Evolutionary conservation across 768 basidiomycete genomes (phyloP).

Genomic region (Hysterangium stoloniferum): DNA sequence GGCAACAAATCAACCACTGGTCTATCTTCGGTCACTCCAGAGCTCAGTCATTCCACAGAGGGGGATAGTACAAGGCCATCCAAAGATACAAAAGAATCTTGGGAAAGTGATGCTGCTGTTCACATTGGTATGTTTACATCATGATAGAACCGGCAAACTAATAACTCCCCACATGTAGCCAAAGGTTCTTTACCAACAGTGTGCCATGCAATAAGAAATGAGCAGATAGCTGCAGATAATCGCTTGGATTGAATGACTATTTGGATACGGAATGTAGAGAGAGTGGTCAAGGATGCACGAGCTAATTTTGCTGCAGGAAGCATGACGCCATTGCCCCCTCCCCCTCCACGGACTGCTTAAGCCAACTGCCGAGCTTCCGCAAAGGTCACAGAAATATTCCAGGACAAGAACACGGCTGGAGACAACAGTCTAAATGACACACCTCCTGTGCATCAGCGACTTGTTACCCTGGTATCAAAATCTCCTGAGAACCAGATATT

Average conservation of each 20-base stretch:
- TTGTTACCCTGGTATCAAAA: no score
- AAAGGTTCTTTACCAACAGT: constrained; percentile 48
- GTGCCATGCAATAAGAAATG: constrained; percentile 44
- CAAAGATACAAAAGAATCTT: constrained; percentile 30
- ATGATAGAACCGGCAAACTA: background rate
- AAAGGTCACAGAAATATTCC: no score
- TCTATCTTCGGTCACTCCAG: constrained; percentile 8
- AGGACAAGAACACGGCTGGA: no score
- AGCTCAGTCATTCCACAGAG: background rate
- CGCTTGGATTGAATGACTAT: constrained; percentile 61
- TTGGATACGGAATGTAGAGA: constrained; percentile 80
- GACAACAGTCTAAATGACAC: no score
- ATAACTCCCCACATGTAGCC: constrained; percentile 20
- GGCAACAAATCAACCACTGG: constrained; percentile 19
- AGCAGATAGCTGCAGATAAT: constrained; percentile 46
- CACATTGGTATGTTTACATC: constrained; percentile 33
- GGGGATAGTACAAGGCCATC: constrained; percentile 1
- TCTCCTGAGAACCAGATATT: no score
- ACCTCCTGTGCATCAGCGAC: no score
- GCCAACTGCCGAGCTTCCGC: no score
- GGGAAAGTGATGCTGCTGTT: constrained; percentile 40
- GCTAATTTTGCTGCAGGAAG: constrained; percentile 60
- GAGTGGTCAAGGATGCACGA: constrained; percentile 76
- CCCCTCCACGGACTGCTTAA: constrained; percentile 61
- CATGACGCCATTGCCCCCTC: constrained; percentile 45